These are phyloP conservation scores for Symbiodinium pilosum DNA, from an alignment of 73 alveolate genomes.

Conservation along the genomic window DNA sequence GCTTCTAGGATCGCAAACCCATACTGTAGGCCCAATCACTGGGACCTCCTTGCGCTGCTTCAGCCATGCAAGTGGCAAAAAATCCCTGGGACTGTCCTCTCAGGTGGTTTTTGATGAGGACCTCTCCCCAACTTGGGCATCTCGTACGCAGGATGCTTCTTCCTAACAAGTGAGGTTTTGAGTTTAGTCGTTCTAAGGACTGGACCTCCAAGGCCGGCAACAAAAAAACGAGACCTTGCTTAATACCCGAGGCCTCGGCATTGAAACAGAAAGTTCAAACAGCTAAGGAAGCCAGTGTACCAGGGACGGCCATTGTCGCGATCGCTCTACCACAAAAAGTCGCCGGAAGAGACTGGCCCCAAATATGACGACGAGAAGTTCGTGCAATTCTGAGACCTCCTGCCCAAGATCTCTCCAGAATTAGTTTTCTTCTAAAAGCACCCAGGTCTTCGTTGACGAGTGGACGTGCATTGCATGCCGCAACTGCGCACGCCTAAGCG, in stretches of 20 bases:
- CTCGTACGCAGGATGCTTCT: neutral
- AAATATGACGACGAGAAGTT: conserved; percentile 60
- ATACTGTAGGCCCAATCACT: too few species aligned
- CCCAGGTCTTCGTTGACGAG: conserved; percentile 86
- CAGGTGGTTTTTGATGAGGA: conserved; percentile 24
- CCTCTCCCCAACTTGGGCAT: conserved; percentile 46
- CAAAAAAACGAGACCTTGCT: conserved; percentile 22
- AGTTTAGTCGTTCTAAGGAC: neutral
- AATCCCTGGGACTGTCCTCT: too few species aligned
- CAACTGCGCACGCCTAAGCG: conserved; percentile 34
- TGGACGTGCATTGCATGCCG: conserved; percentile 90
- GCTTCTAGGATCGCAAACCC: too few species aligned
- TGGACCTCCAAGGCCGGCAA: conserved; percentile 89
- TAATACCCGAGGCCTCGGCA: neutral
- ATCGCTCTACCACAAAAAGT: conserved; percentile 45
- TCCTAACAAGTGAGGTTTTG: neutral
- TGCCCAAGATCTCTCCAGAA: neutral
- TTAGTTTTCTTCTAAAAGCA: neutral
- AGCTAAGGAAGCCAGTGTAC: conserved; percentile 77
- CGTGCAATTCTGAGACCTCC: neutral
- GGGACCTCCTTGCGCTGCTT: too few species aligned
- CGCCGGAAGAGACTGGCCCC: conserved; percentile 47
- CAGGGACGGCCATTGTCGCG: conserved; percentile 80
- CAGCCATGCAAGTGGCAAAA: too few species aligned
- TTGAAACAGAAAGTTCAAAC: too few species aligned